phyloP scores from a whole-genome alignment of 2,329 filamentous ascomycete species.

The Cladophialophora chaetospira region DNA sequence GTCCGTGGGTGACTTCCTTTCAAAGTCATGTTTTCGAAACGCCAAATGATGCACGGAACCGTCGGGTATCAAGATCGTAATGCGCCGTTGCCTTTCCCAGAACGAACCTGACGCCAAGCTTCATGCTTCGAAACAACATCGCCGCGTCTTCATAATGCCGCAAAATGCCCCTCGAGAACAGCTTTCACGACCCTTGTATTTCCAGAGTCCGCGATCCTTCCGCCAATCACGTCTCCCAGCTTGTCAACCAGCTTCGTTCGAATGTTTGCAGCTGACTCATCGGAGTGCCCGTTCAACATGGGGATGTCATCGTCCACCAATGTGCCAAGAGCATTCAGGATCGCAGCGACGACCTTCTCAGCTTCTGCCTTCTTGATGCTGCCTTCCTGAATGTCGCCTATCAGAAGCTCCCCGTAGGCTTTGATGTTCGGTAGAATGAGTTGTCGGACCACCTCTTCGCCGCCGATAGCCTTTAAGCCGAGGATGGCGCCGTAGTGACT shows the following conservation, averaged over 20 bases:
- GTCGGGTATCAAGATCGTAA: conserved; percentile 11
- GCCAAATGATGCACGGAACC: background rate
- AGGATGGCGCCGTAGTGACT: conserved; percentile 87
- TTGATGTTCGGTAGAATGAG: conserved; percentile 68
- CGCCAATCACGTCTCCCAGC: conserved; percentile 46
- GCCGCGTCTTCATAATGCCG: conserved; percentile 11
- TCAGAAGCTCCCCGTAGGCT: conserved; percentile 63
- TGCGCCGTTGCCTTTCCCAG: background rate
- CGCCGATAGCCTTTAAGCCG: conserved; percentile 77
- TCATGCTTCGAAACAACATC: background rate
- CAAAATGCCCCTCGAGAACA: conserved; percentile 36
- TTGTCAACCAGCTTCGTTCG: conserved; percentile 48
- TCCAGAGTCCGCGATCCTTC: conserved; percentile 44
- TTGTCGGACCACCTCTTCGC: conserved; percentile 63
- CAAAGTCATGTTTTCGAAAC: conserved; percentile 1
- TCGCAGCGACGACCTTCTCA: conserved; percentile 60
- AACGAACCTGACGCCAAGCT: background rate
- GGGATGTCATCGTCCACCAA: conserved; percentile 52
- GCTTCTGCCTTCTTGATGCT: conserved; percentile 59
- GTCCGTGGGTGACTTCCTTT: background rate
- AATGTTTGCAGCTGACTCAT: conserved; percentile 42
- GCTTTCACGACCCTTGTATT: conserved; percentile 44
- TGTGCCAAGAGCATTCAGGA: conserved; percentile 58
- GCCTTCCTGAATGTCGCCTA: conserved; percentile 54
- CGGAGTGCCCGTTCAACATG: conserved; percentile 43